Percentiles rank a stretch among this genome's conserved stretches.
Conservation (phyloP, 2,329 filamentous ascomycete species). For the Didymella exigua region DNA sequence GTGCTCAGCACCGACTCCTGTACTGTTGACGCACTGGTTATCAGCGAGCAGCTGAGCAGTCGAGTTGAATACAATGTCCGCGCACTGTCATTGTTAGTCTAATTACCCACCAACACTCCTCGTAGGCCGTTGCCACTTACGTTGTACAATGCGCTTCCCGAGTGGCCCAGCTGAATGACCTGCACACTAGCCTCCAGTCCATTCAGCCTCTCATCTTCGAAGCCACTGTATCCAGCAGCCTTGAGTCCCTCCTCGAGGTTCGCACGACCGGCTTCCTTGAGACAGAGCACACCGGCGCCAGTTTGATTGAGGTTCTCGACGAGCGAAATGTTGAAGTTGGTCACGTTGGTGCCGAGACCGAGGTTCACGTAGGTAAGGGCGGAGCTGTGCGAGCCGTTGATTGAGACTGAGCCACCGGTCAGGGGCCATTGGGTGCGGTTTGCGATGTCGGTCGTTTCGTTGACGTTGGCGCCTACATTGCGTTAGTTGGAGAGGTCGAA, state of each 20-base stretch:
- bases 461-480: constrained; percentile 48
- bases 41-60: constrained; percentile 46
- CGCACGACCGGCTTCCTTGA: constrained; percentile 44
- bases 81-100: constrained; percentile 45
- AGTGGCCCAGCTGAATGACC: constrained; percentile 51
- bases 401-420: constrained; percentile 50
- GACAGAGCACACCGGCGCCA: constrained; percentile 55
- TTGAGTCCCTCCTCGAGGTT: constrained; percentile 34
- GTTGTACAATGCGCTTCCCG: constrained; percentile 53
- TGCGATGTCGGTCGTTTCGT: constrained; percentile 42
- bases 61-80: constrained; percentile 52
- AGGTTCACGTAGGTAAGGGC: constrained; percentile 57
- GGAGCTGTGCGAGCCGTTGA: constrained; percentile 51
- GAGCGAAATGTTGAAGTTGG: constrained; percentile 54
- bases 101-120: background rate
- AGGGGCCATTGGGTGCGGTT: constrained; percentile 57
- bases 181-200: constrained; percentile 53
- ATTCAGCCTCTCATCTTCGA: constrained; percentile 32
- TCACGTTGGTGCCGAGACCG: constrained; percentile 50
- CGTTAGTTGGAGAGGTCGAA: background rate
- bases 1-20: constrained; percentile 45
- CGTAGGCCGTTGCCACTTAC: constrained; percentile 27
- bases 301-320: constrained; percentile 56
- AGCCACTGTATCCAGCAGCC: constrained; percentile 30
- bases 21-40: constrained; percentile 49